Base-by-base conservation (phyloP, 495 filamentous ascomycete genomes). In the Lophiostoma macrostomum region DNA sequence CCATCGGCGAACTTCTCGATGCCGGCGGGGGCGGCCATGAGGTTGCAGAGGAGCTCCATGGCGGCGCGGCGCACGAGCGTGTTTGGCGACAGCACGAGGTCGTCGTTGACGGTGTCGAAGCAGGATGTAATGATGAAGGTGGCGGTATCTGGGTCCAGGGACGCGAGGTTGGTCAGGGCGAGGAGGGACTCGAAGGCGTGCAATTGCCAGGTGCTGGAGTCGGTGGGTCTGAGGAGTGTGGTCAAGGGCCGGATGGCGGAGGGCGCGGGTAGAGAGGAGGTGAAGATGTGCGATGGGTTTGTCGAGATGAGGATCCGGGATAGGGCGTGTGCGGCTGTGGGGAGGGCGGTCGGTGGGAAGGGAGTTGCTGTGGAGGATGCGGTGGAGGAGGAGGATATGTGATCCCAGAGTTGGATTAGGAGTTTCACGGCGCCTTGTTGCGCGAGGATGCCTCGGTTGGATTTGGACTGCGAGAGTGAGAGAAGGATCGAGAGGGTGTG, bases 391-490 rank as follows among this genome's bases (percentile, higher is more conserved):
- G 74, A 71, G 10, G 80, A 76, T 12, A 87, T 77, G 12, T 80
- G 71, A 4, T 78, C 73, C 53, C 80, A 82, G 12, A 84, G 75
- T 14, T 79, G 79, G 41, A 96, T 77, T 20, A 96, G 76, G 2
- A 96, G 77, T 58, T 89, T 94, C 16, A 95, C 79, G 11, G 86
- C 89, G 14, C 94, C 93, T 72, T 96, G 90, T 58, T 97, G 93
- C 14, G 90, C 87, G 23, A 97, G 78, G 23, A 76, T 76, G 8
- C 87, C 87, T 23, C 94, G 80, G 53, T 88, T 74, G 50, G 81
- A 79, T n/a, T 77, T 72, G 1, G 79, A 80, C 56, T 83, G 79
- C 14, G 89, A 83, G 20, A 98, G 73, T 2, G 87, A 80, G 47
- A 86, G 77, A 23, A 97, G 66, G 54, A 96, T 91, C 38, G 79